Base-by-base conservation (phyloP, 164 flowering plant genomes). In the Annona squamosa region DNA sequence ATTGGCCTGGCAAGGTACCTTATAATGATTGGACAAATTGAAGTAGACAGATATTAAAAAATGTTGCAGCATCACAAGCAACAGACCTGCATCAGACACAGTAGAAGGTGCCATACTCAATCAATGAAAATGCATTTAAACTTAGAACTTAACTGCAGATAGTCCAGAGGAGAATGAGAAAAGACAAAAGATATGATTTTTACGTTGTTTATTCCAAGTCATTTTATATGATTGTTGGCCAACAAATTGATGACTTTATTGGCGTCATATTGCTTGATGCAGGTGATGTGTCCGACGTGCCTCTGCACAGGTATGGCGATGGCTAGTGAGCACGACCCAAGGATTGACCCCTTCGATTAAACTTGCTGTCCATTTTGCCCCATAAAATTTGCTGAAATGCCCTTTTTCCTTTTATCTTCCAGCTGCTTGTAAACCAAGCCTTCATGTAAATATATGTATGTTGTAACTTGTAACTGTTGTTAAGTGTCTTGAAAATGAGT, bases 201-300 rank as follows among this genome's bases (percentile, higher is more conserved):
- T 26, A 26, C 37, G 37, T 26, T 26, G 37, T 26, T 26, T 26
- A 26, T 26, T 26, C 37, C 37, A 26, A 26, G 37, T 26, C 37
- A 26, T 26, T 26, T 26, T 26, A 26, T 26, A 26, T 26, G 37
- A 26, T 26, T 26, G 37, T 26, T 26, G 37, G 37, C 37, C 37
- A 1, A 26, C 37, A 26, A 26, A 52, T 52, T 52, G 13, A 52
- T 52, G 59, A 52, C 1, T 10, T 52, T 52, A 16, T 52, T 52
- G 59, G 59, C 13, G 37, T 26, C 0, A 26, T 52, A 41, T 66
- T 6, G 17, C 43, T 66, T 41, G 18, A 65, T 75, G 76, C 86
- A 95, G 99, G 99, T 95, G 41, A 95, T 95, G 99, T 95, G 99
- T 77, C 99, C 99, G 3, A 95, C 99, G 42, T 95, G 99, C 81